Percentiles rank a stretch among this genome's conserved stretches.
Conservation (phyloP, 768 basidiomycete species). For the Russula vinacea region DNA sequence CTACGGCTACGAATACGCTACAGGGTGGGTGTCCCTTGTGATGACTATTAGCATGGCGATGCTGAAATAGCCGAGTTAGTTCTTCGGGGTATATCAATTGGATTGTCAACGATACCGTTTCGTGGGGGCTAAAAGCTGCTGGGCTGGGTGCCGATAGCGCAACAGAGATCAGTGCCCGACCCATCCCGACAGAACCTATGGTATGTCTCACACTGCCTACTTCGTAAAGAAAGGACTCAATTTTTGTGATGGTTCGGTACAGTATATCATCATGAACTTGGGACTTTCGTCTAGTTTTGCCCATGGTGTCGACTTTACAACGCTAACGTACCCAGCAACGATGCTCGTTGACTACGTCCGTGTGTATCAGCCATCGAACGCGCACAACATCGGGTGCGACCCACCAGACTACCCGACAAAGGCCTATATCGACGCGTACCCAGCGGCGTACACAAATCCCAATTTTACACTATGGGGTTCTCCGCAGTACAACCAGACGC, state of each 20-base stretch:
- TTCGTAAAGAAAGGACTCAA: background rate
- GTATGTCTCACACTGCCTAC: constrained; percentile 39
- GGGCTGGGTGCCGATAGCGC: constrained; percentile 61
- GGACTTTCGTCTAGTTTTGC: constrained; percentile 85
- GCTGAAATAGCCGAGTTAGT: background rate
- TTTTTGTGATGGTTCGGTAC: background rate
- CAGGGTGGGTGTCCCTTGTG: constrained; percentile 59
- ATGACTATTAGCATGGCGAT: constrained; percentile 7
- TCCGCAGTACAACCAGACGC: constrained; percentile 22
- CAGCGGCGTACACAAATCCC: constrained; percentile 77
- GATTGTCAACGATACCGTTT: constrained; percentile 61
- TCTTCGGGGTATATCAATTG: constrained; percentile 66
- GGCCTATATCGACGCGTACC: constrained; percentile 71
- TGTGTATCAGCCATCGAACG: constrained; percentile 75
- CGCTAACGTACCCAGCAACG: constrained; percentile 64
- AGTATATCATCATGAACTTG: constrained; percentile 84
- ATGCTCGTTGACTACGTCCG: constrained; percentile 87
- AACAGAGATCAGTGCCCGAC: constrained; percentile 60
- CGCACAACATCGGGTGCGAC: constrained; percentile 81
- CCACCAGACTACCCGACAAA: constrained; percentile 75
- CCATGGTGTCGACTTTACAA: constrained; percentile 57
- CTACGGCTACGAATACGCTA: constrained; percentile 73
- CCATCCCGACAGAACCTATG: constrained; percentile 84
- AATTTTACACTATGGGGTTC: constrained; percentile 73
- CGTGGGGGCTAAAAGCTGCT: constrained; percentile 73